phyloP scores from a whole-genome alignment of 2,329 filamentous ascomycete species.

The Aspergillus hiratsukae region DNA sequence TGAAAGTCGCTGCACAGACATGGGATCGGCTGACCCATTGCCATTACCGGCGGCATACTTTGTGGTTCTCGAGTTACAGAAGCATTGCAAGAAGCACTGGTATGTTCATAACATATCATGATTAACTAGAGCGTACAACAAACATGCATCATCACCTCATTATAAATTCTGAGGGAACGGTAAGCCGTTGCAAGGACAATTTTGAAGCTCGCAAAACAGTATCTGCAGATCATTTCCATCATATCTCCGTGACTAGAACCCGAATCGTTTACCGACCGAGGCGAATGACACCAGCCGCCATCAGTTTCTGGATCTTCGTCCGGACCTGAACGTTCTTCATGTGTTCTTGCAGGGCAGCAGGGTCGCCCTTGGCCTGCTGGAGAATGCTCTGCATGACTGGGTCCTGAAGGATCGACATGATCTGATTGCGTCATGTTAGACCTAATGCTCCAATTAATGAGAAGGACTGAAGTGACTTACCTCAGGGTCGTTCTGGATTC shows the following conservation, averaged over 20 bases:
- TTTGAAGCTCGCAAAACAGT: background rate
- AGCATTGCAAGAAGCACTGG: background rate
- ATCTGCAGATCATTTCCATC: background rate
- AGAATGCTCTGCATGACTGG: constrained; percentile 97
- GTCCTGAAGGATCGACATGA: constrained; percentile 87
- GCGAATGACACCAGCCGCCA: constrained; percentile 87
- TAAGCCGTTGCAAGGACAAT: background rate
- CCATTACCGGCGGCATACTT: no score
- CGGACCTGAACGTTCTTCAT: constrained; percentile 88
- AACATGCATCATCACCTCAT: background rate
- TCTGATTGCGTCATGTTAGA: constrained; percentile 44
- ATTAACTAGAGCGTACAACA: background rate
- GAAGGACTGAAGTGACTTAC: constrained; percentile 46
- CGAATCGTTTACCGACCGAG: constrained; percentile 52
- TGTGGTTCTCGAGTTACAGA: background rate
- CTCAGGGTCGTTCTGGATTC: constrained; percentile 86
- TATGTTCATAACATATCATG: background rate
- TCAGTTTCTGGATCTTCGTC: constrained; percentile 88
- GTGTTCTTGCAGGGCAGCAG: constrained; percentile 88
- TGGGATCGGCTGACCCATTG: no score
- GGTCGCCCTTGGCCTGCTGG: constrained; percentile 92
- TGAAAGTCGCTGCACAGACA: no score
- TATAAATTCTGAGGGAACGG: background rate
- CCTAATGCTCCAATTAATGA: constrained; percentile 21
- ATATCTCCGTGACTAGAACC: background rate